These are phyloP conservation scores for Amanita phalloides DNA, from an alignment of 768 basidiomycete genomes.

Conservation along the genomic window DNA sequence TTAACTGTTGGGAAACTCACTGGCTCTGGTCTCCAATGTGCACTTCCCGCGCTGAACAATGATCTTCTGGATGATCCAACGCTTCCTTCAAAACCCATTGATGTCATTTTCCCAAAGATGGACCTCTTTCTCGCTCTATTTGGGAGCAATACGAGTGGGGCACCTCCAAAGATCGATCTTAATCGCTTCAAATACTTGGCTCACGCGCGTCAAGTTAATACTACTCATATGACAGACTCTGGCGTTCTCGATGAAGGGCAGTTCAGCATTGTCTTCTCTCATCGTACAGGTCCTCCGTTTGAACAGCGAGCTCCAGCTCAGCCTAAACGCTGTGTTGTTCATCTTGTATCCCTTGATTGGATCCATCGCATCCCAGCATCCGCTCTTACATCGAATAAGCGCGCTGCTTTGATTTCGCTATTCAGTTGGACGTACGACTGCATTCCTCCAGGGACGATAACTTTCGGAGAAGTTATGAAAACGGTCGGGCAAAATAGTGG, in stretches of 20 bases:
- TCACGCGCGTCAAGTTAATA: neutral
- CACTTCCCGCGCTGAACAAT: neutral
- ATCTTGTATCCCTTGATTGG: neutral
- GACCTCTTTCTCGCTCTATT: neutral
- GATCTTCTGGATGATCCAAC: neutral
- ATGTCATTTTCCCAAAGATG: neutral
- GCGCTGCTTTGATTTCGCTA: neutral
- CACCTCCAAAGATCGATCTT: neutral
- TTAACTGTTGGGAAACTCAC: neutral
- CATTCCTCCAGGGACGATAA: neutral
- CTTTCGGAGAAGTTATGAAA: neutral
- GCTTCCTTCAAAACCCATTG: neutral
- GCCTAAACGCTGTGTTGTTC: no score
- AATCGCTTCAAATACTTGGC: neutral
- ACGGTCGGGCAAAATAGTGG: neutral
- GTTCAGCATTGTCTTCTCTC: neutral
- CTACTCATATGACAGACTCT: neutral
- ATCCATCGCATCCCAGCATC: neutral
- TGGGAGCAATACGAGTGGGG: neutral
- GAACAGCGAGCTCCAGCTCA: neutral
- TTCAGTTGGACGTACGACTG: conserved; percentile 4
- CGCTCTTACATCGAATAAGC: neutral
- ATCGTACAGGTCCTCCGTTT: neutral
- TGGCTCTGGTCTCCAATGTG: neutral
- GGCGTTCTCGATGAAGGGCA: neutral